Percentiles rank a stretch among this genome's conserved stretches.
phyloP scores from a whole-genome alignment of 2,329 filamentous ascomycete genomes.

The Phaeosphaeriaceae sp. region DNA sequence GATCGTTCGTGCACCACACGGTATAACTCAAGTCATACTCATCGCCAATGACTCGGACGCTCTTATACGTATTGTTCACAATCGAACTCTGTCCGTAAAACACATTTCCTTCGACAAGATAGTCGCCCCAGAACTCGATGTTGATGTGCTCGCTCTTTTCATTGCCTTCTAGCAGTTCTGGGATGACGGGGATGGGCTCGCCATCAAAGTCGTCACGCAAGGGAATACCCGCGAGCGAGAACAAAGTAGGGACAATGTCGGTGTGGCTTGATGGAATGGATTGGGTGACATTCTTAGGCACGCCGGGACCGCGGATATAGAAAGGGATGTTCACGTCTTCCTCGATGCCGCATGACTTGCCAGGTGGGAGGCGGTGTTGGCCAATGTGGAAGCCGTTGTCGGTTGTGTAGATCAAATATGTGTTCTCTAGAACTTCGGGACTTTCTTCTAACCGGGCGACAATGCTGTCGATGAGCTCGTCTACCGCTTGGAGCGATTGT shows the following conservation, averaged over 20 bases:
- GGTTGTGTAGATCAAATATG: conserved; percentile 51
- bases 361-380: conserved; percentile 51
- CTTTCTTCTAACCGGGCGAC: conserved; percentile 52
- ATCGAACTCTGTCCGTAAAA: conserved; percentile 10
- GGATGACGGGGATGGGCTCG: conserved; percentile 41
- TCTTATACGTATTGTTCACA: conserved; percentile 67
- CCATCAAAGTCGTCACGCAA: conserved; percentile 48
- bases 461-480: conserved; percentile 60
- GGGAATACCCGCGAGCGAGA: conserved; percentile 42
- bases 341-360: conserved; percentile 50
- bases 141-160: conserved; percentile 48
- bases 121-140: conserved; percentile 51
- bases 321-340: conserved; percentile 54
- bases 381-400: conserved; percentile 54
- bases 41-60: conserved; percentile 60
- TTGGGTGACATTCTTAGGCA: conserved; percentile 32
- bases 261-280: conserved; percentile 45
- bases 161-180: background rate
- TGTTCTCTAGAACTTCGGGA: conserved; percentile 55
- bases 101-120: conserved; percentile 30
- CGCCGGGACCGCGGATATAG: conserved; percentile 49
- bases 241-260: conserved; percentile 51
- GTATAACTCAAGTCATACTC: conserved; percentile 70
- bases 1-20: conserved; percentile 73
- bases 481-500: conserved; percentile 60